Evolutionary conservation across 306 rosid species (phyloP).

Genomic region (Vigna reflexopilosa): DNA sequence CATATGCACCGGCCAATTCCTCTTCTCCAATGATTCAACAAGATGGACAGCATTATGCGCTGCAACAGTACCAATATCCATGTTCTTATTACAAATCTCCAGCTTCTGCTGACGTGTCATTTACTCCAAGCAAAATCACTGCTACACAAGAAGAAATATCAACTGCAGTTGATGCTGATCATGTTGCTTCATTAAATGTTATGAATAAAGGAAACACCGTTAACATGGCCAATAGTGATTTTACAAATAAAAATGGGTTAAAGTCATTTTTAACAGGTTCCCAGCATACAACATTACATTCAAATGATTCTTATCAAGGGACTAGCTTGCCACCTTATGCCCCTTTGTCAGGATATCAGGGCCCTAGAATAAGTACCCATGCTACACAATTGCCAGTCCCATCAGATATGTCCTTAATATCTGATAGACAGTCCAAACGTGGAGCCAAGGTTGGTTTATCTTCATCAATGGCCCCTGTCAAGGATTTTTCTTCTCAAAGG

Average conservation of each 20-base stretch:
- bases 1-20: conserved; percentile 44
- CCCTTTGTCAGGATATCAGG: conserved; percentile 53
- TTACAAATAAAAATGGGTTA: conserved; percentile 44
- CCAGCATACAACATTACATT: conserved; percentile 42
- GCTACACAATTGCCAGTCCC: conserved; percentile 41
- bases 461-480: conserved; percentile 38
- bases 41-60: conserved; percentile 52
- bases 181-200: conserved; percentile 37
- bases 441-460: conserved; percentile 50
- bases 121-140: conserved; percentile 42
- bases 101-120: conserved; percentile 41
- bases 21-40: conserved; percentile 53
- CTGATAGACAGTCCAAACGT: conserved; percentile 45
- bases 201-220: conserved; percentile 42
- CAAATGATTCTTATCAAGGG: conserved; percentile 48
- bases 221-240: conserved; percentile 35
- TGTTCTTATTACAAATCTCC: conserved; percentile 54
- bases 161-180: conserved; percentile 39
- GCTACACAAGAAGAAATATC: conserved; percentile 47
- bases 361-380: conserved; percentile 39
- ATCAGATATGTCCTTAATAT: conserved; percentile 29
- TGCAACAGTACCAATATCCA: conserved; percentile 63
- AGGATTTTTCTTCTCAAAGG: conserved; percentile 45
- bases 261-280: conserved; percentile 44
- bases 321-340: conserved; percentile 41